Evolutionary conservation across 371 early-diverging fungal genomes (phyloP).

Genomic region (Sporodiniella umbellata): DNA sequence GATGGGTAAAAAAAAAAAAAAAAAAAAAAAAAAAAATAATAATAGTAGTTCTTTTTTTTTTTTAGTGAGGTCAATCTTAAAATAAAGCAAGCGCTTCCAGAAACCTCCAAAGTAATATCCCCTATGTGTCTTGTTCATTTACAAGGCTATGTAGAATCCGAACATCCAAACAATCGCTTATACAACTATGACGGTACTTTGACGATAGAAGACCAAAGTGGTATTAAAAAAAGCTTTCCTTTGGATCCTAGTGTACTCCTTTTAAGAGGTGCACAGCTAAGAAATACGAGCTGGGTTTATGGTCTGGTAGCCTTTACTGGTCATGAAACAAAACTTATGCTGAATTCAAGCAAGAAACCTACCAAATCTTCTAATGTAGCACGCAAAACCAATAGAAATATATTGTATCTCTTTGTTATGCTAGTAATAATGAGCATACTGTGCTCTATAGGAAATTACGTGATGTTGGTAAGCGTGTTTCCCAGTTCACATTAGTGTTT

Average conservation of each 20-base stretch:
- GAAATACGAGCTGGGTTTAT: slow-evolving; percentile 86
- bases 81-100: slow-evolving; percentile 79
- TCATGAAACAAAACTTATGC: slow-evolving; percentile 87
- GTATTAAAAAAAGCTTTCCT: slow-evolving; percentile 54
- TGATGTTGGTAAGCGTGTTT: slow-evolving; percentile 38
- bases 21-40: background rate
- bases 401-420: slow-evolving; percentile 86
- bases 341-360: slow-evolving; percentile 69
- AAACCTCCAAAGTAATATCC: slow-evolving; percentile 64
- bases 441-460: slow-evolving; percentile 75
- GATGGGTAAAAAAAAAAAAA: slow-evolving; percentile 70
- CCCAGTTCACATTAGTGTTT: no score
- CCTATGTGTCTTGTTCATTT: slow-evolving; percentile 57
- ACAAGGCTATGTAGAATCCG: slow-evolving; percentile 62
- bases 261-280: slow-evolving; percentile 76
- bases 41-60: background rate
- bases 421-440: slow-evolving; percentile 79
- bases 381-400: slow-evolving; percentile 88
- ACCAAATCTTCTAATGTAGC: slow-evolving; percentile 63
- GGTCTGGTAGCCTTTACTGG: slow-evolving; percentile 84
- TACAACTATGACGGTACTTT: slow-evolving; percentile 85
- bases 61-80: slow-evolving; percentile 89
- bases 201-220: slow-evolving; percentile 40
- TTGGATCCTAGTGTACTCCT: slow-evolving; percentile 77
- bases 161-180: slow-evolving; percentile 82